Percentiles rank a stretch among this genome's conserved stretches.
These are phyloP conservation scores for Brassica carinata DNA, from an alignment of 345 rosid species.

Conservation along the genomic window DNA sequence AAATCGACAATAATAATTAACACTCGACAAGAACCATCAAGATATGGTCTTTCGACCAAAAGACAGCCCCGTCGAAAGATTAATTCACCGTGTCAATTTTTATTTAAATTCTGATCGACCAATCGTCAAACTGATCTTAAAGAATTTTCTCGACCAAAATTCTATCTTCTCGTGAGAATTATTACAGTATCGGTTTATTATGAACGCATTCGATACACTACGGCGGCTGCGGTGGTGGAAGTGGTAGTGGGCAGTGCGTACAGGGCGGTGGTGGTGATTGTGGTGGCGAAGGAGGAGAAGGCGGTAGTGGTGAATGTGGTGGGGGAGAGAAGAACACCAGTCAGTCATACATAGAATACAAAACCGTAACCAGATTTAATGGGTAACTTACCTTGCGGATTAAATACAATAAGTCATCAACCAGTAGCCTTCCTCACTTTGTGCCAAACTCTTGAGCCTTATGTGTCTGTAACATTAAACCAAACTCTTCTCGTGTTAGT, in stretches of 20 bases:
- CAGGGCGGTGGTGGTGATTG: constrained; percentile 42
- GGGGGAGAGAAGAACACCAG: constrained; percentile 2
- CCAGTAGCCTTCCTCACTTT: constrained; percentile 73
- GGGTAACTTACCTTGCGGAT: constrained; percentile 74
- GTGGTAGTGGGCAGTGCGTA: too few species aligned
- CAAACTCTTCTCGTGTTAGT: too few species aligned
- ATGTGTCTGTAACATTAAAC: constrained; percentile 58
- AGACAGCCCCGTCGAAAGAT: too few species aligned
- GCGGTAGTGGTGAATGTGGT: constrained; percentile 22
- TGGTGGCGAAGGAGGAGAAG: constrained; percentile 37
- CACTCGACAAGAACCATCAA: too few species aligned
- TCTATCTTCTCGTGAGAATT: too few species aligned
- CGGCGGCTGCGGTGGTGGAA: constrained; percentile 33
- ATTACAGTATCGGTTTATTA: constrained; percentile 29
- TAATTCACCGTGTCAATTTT: too few species aligned
- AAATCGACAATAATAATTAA: too few species aligned
- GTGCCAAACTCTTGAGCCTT: constrained; percentile 90
- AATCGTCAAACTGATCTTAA: too few species aligned
- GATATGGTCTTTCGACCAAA: too few species aligned
- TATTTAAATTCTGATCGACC: too few species aligned
- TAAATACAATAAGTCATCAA: constrained; percentile 83
- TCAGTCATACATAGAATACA: background rate
- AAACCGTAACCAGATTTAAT: background rate
- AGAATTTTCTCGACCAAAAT: too few species aligned
- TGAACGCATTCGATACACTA: constrained; percentile 36